Evolutionary conservation across 192 early-diverging fungal genomes (phyloP), one percentile per base, ranked within the genome.

Genomic region (Dimargaris verticillata): DNA sequence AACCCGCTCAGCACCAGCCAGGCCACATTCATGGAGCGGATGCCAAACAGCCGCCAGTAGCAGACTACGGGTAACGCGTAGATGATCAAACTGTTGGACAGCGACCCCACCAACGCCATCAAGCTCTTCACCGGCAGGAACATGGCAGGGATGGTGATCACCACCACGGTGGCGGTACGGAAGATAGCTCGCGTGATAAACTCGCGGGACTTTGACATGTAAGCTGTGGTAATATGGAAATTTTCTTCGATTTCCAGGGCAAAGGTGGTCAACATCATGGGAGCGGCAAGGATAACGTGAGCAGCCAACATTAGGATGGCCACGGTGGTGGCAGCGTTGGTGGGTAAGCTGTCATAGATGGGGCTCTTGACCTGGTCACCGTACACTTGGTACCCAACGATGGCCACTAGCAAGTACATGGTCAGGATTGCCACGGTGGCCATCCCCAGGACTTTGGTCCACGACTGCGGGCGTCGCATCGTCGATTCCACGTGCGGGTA

Each of bases 101-200:
- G 69, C 0, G 87, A 80, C 29, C 89, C 88, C 58, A 91, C 69
- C 2, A 91, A 74, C 17, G 78, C 74, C 72, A 91, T 74, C 10
- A 58, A 14, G 29, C 12, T 15, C 15, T 28, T 14, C 18, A 58
- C 26, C 28, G 26, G 38, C 17, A 41, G 41, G 17, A 58, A 46
- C 28, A 88, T 74, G 65, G 89, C 89, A 12, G 85, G 72, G 67
- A 91, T 89, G 70, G 74, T 87, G 9, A 87, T 86, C 17, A 89
- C 76, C 26, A 73, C 79, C 25, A 85, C 66, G 4, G 86, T 79
- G 28, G 87, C 55, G 22, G 71, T 63, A 44, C 88, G 75, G 44
- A 81, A 74, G 0, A 74, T 41, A 9, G 77, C 51, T 3, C 78
- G 80, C 41, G 79, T 66, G 0, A 67, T 49, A 45, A 78, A 79